phyloP scores from a whole-genome alignment of 2,329 filamentous ascomycete genomes.

The Didymella segeticola region DNA sequence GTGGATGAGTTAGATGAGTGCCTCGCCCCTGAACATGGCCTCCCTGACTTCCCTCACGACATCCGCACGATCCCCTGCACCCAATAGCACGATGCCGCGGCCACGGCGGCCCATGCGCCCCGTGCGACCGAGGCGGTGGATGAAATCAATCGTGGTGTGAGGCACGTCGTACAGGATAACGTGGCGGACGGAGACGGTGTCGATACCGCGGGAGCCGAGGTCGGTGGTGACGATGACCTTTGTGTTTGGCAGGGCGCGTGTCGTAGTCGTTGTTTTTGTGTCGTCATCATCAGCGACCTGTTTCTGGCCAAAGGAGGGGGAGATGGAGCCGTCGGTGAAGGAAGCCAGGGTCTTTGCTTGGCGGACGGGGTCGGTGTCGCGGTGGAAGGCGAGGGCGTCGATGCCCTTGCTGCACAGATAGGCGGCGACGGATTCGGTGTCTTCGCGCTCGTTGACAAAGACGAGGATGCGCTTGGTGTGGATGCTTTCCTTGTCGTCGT shows the following conservation, averaged over 20 bases:
- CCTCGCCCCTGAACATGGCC: slow-evolving; percentile 63
- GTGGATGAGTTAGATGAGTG: slow-evolving; percentile 56
- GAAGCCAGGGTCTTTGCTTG: slow-evolving; percentile 77
- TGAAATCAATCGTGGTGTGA: slow-evolving; percentile 96
- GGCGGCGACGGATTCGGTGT: slow-evolving; percentile 78
- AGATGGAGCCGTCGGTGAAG: slow-evolving; percentile 59
- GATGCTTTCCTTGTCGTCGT: slow-evolving; percentile 58
- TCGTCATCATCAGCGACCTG: not conserved
- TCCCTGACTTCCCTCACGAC: slow-evolving; percentile 90
- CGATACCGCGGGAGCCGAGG: slow-evolving; percentile 88
- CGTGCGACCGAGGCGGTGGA: slow-evolving; percentile 89
- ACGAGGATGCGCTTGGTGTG: slow-evolving; percentile 87
- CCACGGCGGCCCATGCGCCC: slow-evolving; percentile 92
- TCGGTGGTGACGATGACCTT: slow-evolving; percentile 96
- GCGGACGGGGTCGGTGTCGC: slow-evolving; percentile 80
- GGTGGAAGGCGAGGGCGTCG: slow-evolving; percentile 81
- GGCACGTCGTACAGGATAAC: slow-evolving; percentile 98
- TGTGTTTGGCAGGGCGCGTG: slow-evolving; percentile 70
- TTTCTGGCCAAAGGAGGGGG: slow-evolving; percentile 11
- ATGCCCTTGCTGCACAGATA: slow-evolving; percentile 87
- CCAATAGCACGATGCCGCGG: slow-evolving; percentile 86
- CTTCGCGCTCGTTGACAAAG: slow-evolving; percentile 96
- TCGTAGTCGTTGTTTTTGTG: slow-evolving; percentile 10
- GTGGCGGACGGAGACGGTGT: slow-evolving; percentile 87
- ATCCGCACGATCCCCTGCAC: slow-evolving; percentile 86